Percentiles rank a stretch among this genome's conserved stretches.
Evolutionary conservation across 106 monocot species (phyloP).

Genomic region (Triglochin maritima): DNA sequence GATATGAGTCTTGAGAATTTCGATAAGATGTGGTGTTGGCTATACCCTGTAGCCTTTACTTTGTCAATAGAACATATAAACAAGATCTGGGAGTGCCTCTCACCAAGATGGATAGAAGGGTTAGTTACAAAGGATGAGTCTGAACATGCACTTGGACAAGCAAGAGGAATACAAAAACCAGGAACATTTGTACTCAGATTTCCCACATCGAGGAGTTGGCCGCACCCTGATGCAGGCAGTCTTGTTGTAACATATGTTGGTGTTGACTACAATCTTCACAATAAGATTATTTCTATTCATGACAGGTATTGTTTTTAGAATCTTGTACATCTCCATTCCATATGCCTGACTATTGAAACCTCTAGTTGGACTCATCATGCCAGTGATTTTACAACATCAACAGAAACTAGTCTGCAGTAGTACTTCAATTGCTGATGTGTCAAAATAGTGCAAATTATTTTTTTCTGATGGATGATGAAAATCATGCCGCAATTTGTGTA

Average conservation of each 20-base stretch:
- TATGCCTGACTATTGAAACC: no score
- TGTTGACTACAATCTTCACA: slow-evolving; percentile 45
- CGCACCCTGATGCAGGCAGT: slow-evolving; percentile 95
- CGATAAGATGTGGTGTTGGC: slow-evolving; percentile 78
- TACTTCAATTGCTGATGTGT: neutral
- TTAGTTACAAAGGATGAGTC: slow-evolving; percentile 80
- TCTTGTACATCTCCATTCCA: neutral
- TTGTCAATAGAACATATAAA: slow-evolving; percentile 46
- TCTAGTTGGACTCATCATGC: no score
- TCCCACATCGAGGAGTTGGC: slow-evolving; percentile 95
- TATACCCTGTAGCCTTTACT: slow-evolving; percentile 76
- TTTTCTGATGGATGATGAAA: neutral
- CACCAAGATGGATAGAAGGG: slow-evolving; percentile 86
- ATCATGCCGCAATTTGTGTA: neutral
- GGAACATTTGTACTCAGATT: slow-evolving; percentile 89
- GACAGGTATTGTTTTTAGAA: slow-evolving; percentile 25
- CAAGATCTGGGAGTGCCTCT: slow-evolving; percentile 49
- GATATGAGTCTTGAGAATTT: slow-evolving; percentile 48
- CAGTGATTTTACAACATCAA: no score
- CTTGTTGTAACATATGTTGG: slow-evolving; percentile 80
- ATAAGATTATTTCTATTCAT: slow-evolving; percentile 58
- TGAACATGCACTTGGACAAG: slow-evolving; percentile 46
- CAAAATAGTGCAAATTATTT: neutral
- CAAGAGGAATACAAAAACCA: slow-evolving; percentile 33
- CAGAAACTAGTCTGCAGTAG: neutral